These are phyloP conservation scores for Pseudotsuga menziesii DNA, from an alignment of 75 land plant species.

Conservation along the genomic window DNA sequence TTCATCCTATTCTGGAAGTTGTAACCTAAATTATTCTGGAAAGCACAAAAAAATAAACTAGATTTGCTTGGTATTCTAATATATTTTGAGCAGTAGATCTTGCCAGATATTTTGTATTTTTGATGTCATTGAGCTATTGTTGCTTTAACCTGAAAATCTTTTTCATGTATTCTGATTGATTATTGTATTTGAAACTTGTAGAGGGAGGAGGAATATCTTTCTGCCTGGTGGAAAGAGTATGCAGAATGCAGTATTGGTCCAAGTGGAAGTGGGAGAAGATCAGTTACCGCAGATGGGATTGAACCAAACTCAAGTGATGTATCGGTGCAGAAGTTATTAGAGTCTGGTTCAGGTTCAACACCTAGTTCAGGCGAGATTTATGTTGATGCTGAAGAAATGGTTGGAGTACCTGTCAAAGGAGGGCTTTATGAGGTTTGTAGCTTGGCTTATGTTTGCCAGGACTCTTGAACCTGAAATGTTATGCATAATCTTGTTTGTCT, in stretches of 20 bases:
- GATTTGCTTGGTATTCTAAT: not conserved
- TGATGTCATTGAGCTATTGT: not conserved
- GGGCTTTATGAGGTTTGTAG: conserved; percentile 92
- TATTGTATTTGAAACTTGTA: conserved; percentile 16
- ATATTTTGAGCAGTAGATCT: not conserved
- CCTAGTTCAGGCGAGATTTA: conserved; percentile 13
- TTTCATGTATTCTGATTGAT: not conserved
- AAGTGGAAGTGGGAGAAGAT: conserved; percentile 13
- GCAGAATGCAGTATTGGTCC: conserved; percentile 99
- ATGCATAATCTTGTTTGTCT: not conserved
- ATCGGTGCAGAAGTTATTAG: not conserved
- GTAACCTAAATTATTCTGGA: no score
- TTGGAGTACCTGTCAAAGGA: conserved; percentile 98
- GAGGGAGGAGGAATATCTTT: conserved; percentile 90
- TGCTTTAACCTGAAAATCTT: not conserved
- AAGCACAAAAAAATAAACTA: not conserved
- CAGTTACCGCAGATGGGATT: conserved; percentile 3
- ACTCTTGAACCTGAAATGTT: not conserved
- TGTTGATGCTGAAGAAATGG: conserved; percentile 58
- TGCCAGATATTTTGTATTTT: not conserved
- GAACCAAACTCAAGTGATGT: conserved; percentile 5
- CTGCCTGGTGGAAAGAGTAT: conserved; percentile 97
- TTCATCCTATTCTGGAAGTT: no score
- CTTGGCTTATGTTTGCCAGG: not conserved
- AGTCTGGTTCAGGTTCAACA: conserved; percentile 2